Evolutionary conservation across 192 early-diverging fungal genomes (phyloP).

Genomic region (Coemansia sp.): DNA sequence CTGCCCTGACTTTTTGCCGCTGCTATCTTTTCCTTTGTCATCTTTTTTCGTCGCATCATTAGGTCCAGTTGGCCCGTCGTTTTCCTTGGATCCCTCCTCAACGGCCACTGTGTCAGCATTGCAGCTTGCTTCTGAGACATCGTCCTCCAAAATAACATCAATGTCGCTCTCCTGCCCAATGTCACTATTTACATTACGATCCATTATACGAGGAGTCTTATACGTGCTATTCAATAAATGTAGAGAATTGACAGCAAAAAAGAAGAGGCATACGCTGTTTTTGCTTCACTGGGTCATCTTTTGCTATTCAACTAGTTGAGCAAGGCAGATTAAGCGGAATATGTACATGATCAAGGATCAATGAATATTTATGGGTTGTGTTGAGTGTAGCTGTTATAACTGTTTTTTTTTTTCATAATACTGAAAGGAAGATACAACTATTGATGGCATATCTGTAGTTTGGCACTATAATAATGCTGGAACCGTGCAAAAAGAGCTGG

Average conservation of each 20-base stretch:
- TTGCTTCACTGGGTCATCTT: no score
- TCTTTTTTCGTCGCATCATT: background rate
- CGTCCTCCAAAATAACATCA: conserved; percentile 48
- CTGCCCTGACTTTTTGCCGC: conserved; percentile 8
- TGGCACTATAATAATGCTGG: no score
- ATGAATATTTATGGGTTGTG: no score
- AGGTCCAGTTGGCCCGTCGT: background rate
- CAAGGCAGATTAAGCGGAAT: no score
- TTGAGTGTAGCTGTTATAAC: no score
- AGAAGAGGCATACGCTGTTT: background rate
- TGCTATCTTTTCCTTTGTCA: conserved; percentile 7
- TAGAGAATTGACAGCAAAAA: background rate
- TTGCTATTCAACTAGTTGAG: no score
- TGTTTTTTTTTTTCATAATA: no score
- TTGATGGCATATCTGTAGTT: no score
- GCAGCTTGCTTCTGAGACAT: conserved; percentile 31
- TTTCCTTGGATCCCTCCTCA: background rate
- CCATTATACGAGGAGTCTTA: conserved; percentile 2
- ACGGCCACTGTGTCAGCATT: background rate
- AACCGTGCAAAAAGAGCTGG: no score
- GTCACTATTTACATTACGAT: conserved; percentile 26
- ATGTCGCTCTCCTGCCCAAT: conserved; percentile 41
- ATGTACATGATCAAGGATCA: no score
- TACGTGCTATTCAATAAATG: background rate
- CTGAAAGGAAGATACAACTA: no score